Evolutionary conservation across 2,329 filamentous ascomycete genomes (phyloP).

Genomic region (Pestalotiopsis fici): DNA sequence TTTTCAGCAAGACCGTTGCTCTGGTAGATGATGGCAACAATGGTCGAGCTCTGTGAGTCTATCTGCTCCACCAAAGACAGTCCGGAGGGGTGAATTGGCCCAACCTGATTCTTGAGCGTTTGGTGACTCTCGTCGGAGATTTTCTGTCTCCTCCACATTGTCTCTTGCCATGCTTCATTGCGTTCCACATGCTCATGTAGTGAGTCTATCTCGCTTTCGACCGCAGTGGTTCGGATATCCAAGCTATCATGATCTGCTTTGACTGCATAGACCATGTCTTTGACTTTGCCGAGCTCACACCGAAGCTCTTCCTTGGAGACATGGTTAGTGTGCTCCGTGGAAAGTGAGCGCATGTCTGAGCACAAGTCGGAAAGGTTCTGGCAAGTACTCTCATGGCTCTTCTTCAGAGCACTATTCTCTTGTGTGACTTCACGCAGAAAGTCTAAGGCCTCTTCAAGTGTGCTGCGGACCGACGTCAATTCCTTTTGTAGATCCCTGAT

Average conservation of each 20-base stretch:
- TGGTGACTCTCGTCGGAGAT: background rate
- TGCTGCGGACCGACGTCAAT: background rate
- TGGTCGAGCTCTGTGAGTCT: background rate
- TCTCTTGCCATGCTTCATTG: background rate
- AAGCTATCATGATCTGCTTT: background rate
- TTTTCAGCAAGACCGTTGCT: background rate
- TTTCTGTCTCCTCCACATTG: background rate
- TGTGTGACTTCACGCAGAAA: background rate
- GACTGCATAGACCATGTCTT: background rate
- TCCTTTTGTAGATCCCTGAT: background rate
- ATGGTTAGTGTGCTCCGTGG: background rate
- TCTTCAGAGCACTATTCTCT: too few species aligned
- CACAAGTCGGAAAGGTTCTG: background rate
- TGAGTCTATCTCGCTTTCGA: background rate
- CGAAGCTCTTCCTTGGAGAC: background rate
- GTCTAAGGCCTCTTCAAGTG: background rate
- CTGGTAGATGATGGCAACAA: background rate
- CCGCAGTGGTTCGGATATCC: background rate
- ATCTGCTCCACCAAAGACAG: background rate
- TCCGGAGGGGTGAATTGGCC: background rate
- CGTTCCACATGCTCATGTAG: background rate
- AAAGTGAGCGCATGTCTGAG: background rate
- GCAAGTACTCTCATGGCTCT: too few species aligned
- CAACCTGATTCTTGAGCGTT: background rate
- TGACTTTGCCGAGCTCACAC: background rate